Percentiles rank a stretch among this genome's conserved stretches.
These are phyloP conservation scores for Agaricus subrufescens DNA, from an alignment of 768 basidiomycete genomes.

Conservation along the genomic window DNA sequence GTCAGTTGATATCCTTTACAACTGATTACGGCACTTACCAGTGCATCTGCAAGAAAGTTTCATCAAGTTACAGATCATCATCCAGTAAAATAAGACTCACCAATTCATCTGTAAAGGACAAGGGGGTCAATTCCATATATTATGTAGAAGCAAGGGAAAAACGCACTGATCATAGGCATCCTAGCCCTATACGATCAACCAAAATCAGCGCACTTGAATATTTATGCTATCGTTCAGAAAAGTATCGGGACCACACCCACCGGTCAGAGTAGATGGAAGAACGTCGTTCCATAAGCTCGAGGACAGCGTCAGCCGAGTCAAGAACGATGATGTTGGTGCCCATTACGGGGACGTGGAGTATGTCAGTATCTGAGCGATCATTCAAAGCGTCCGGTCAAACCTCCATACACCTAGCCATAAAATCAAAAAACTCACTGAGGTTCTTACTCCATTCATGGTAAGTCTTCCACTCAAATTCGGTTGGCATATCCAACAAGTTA, in stretches of 20 bases:
- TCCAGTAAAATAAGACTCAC: neutral
- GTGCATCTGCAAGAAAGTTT: neutral
- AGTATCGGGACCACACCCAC: constrained; percentile 8
- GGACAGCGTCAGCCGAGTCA: constrained; percentile 30
- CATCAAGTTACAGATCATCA: neutral
- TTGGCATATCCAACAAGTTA: constrained; percentile 35
- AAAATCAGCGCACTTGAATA: neutral
- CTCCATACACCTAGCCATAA: too few relatives aligned
- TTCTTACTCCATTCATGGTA: constrained; percentile 36
- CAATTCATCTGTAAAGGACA: constrained; percentile 2
- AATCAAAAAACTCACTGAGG: constrained; percentile 21
- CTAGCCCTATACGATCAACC: constrained; percentile 6
- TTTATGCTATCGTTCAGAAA: neutral
- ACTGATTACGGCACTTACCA: neutral
- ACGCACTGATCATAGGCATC: constrained; percentile 17
- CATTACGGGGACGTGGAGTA: constrained; percentile 22
- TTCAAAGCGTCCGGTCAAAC: neutral
- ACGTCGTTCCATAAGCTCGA: constrained; percentile 38
- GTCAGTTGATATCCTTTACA: neutral
- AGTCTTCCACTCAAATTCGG: constrained; percentile 27
- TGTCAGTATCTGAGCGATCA: constrained; percentile 20
- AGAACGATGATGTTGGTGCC: constrained; percentile 25
- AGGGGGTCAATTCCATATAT: neutral
- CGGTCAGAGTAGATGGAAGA: constrained; percentile 36
- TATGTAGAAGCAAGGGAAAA: neutral